These are phyloP conservation scores for Penicillium atrosanguineum DNA, from an alignment of 495 filamentous ascomycete species.

Conservation along the genomic window DNA sequence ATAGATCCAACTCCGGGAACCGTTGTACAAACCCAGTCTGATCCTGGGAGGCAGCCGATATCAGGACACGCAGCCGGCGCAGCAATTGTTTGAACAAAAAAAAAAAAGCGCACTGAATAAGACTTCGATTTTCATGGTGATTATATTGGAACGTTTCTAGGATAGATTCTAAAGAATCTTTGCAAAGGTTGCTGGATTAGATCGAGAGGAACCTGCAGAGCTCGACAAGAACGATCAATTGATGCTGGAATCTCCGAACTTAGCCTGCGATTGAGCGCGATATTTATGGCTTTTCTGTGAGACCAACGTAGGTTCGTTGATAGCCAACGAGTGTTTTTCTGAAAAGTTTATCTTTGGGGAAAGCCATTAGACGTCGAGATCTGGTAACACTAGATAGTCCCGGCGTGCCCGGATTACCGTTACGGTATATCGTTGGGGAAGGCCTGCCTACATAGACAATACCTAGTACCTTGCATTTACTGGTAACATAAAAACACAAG, in stretches of 20 bases:
- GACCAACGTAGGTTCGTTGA: too few relatives aligned
- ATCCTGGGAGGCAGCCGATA: neutral
- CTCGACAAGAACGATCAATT: too few relatives aligned
- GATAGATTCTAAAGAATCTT: neutral
- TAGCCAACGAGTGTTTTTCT: too few relatives aligned
- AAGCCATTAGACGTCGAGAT: neutral
- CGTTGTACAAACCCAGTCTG: neutral
- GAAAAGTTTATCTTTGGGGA: neutral
- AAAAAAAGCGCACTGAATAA: neutral
- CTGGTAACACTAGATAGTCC: neutral
- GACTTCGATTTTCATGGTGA: neutral
- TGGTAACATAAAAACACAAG: too few relatives aligned
- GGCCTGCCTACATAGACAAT: neutral
- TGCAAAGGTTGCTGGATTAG: too few relatives aligned
- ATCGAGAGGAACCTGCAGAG: too few relatives aligned
- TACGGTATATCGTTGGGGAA: neutral
- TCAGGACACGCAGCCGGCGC: too few relatives aligned
- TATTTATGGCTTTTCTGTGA: neutral
- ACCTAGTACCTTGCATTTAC: neutral
- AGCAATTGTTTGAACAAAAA: neutral
- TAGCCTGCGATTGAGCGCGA: neutral
- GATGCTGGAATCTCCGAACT: neutral
- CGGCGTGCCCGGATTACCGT: neutral
- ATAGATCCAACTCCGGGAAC: neutral
- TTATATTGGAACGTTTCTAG: too few relatives aligned